Evolutionary conservation across 495 filamentous ascomycete genomes (phyloP), one percentile per base, ranked within the genome.

Genomic region (Aspergillus ellipticus): DNA sequence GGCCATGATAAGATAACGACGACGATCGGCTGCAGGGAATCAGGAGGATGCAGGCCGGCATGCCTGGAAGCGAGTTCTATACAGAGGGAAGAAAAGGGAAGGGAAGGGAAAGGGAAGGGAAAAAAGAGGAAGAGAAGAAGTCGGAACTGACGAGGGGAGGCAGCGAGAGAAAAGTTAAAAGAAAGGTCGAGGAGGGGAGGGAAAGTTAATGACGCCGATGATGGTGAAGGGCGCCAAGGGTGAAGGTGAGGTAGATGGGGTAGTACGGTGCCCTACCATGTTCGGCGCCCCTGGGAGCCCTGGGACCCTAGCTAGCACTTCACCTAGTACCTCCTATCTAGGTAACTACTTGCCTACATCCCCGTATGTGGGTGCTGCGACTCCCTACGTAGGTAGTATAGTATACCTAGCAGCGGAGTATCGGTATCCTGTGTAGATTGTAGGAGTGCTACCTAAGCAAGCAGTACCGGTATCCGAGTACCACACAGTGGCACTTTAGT

Each of bases 91-190:
- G 37, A 56, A 45, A 33, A 41, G 42, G 49, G 31, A 45, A 56
- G 13, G 29, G 51, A 49, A 35, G 49, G 16, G 35, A 49, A 1
- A 51, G 33, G 26, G 31, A 47, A 50, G 43, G 24, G 21, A 16
- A 37, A 8, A 33, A 53, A 49, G 22, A 43, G 48, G 35, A 47
- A 55, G 31, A 54, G 17, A 57, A 35, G 62, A 55, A 17, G 24
- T 49, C 67, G 62, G 66, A 63, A 62, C 55, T 19, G 61, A 53
- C 59, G 66, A 64, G 69, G 71, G 70, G 66, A 5, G 13, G n/a
- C 5, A 13, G n/a, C 10, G 35, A 13, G 22, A 48, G 15, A 48
- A 29, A 48, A 10, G 15, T 28, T 16, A 16, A 48, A 29, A 16
- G n/a, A 21, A 28, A 28, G 17, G 16, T 21, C 15, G 10, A 29